A percentile compares a stretch with the other conserved stretches of the same genome.
phyloP scores from a whole-genome alignment of 2,329 filamentous ascomycete species.

The Aspergillus luchuensis region DNA sequence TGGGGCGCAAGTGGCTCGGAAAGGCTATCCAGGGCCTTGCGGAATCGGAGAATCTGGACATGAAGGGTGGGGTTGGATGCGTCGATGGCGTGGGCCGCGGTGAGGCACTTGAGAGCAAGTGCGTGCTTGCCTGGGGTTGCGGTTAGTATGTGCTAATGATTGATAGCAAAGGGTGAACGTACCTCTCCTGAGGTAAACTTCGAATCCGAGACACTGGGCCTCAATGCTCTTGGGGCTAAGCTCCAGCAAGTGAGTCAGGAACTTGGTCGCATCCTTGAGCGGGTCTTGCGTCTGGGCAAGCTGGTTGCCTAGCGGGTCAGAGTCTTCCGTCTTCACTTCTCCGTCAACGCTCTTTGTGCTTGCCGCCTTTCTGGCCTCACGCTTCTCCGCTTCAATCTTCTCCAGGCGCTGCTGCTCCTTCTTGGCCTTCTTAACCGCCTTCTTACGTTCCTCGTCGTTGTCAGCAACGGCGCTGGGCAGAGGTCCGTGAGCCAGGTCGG shows the following conservation, averaged over 20 bases:
- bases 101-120: slow-evolving; percentile 82
- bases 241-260: slow-evolving; percentile 77
- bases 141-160: slow-evolving; percentile 27
- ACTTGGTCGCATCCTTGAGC: slow-evolving; percentile 83
- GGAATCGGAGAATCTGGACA: slow-evolving; percentile 72
- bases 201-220: slow-evolving; percentile 82
- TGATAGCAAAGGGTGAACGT: slow-evolving; percentile 42
- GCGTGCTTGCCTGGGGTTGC: slow-evolving; percentile 72
- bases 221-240: slow-evolving; percentile 78
- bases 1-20: slow-evolving; percentile 64
- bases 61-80: slow-evolving; percentile 71
- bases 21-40: slow-evolving; percentile 60
- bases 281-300: slow-evolving; percentile 80
- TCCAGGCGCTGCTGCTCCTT: slow-evolving; percentile 75
- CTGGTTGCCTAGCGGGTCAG: slow-evolving; percentile 80
- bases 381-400: slow-evolving; percentile 78
- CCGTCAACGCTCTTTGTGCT: slow-evolving; percentile 59
- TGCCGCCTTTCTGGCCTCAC: slow-evolving; percentile 77
- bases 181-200: slow-evolving; percentile 85
- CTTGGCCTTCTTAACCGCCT: slow-evolving; percentile 85
- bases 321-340: slow-evolving; percentile 80
- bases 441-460: slow-evolving; percentile 69
- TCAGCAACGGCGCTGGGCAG: slow-evolving; percentile 53
- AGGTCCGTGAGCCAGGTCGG: slow-evolving; percentile 63
- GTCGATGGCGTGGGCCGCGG: slow-evolving; percentile 70